Base-by-base conservation (phyloP, 2,329 filamentous ascomycete species). In the Arachnomyces sp. region DNA sequence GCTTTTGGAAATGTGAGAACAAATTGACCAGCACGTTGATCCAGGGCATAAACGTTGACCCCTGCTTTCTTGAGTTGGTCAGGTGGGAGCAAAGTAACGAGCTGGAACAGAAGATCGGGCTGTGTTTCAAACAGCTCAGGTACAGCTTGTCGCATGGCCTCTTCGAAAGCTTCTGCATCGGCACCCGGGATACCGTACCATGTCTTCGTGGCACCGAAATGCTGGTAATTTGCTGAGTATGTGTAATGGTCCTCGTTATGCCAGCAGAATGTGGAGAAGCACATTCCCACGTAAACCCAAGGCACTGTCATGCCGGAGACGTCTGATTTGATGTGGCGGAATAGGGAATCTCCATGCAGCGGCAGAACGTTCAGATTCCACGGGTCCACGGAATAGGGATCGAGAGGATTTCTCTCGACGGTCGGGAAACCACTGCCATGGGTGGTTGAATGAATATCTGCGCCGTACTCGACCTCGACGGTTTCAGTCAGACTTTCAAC, bases 211-310 rank as follows among this genome's bases (percentile, higher is more conserved):
- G 89, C 88, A 7, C 92, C 92, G 54, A 98, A 94, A 55, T 98
- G 92, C 60, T 98, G 92, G 54, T 96, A 98, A 52, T 98, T 98
- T 38, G 92, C 85, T 1, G 92, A 98, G 59, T 96, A 98, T 2
- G 92, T 84, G 59, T 95, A 95, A 57, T 98, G 92, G 55, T 98
- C 92, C 57, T 98, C 92, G 48, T 95, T 95, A 61, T 98, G 92
- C 92, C 92, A 98, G 63, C 92, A 98, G 57, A 98, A 98, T 0
- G 92, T 96, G 0, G 92, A 98, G 60, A 98, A 98, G 30, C 94
- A 93, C 92, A 98, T 98, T 46, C 92, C 92, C 3, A 98, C 92
- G 57, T 98, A 98, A 3, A 98, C 80, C 92, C 92, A 98, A 1
- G 92, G 92, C 6, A 98, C 90, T 0, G 92, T 98, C 92, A 98